These are phyloP conservation scores for Marchantia polymorpha DNA, from an alignment of 225 moss, liverwort and hornwort species.

Conservation along the genomic window DNA sequence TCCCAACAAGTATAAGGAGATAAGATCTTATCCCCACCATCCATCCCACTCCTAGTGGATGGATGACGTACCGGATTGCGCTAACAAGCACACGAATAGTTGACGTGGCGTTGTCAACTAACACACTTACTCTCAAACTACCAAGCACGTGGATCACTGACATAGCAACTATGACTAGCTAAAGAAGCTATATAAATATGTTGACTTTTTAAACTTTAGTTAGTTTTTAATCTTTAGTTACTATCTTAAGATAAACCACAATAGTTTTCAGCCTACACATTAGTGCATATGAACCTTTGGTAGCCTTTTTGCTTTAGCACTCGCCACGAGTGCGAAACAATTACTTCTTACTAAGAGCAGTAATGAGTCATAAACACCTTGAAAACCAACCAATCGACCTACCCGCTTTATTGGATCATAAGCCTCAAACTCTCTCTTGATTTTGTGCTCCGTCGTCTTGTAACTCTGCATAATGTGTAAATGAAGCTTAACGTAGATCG, in stretches of 20 bases:
- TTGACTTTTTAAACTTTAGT: no score
- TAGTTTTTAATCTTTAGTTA: no score
- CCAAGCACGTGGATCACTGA: no score
- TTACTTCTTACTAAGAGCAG: background rate
- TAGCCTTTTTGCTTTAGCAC: background rate
- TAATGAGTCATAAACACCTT: background rate
- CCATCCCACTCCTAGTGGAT: no score
- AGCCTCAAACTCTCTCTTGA: slow-evolving; percentile 93
- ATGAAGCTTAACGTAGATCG: slow-evolving; percentile 6
- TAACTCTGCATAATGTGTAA: slow-evolving; percentile 61
- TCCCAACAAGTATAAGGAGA: no score
- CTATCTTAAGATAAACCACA: slow-evolving; percentile 10
- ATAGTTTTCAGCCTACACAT: background rate
- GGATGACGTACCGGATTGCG: no score
- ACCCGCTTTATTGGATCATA: slow-evolving; percentile 98
- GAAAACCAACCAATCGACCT: slow-evolving; percentile 28
- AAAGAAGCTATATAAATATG: no score
- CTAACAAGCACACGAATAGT: no score
- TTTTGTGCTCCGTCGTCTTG: slow-evolving; percentile 98
- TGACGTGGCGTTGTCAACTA: no score
- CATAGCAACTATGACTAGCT: no score
- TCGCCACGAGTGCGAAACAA: background rate
- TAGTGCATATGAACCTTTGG: background rate
- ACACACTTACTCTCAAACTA: no score
- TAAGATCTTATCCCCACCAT: no score